phyloP scores from a whole-genome alignment of 306 rosid genomes.

The Oxytropis ochrocephala region DNA sequence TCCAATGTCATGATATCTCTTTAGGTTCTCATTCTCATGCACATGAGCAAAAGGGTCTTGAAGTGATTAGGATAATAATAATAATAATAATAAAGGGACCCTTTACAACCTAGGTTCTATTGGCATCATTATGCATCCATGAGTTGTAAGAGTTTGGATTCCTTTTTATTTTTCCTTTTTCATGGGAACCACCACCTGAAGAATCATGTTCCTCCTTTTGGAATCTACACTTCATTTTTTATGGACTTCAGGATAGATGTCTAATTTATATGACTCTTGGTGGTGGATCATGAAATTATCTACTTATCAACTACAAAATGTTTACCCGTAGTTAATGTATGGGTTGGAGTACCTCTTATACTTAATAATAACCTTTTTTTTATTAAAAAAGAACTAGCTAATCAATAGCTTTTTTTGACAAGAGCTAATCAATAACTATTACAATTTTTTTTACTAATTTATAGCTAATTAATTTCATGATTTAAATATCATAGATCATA shows the following conservation, averaged over 20 bases:
- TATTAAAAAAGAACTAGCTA: no score
- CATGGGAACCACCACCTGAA: slow-evolving; percentile 22
- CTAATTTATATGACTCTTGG: neutral
- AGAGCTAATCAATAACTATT: no score
- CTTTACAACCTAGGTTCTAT: slow-evolving; percentile 49
- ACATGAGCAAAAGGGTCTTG: slow-evolving; percentile 27
- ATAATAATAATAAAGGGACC: slow-evolving; percentile 8
- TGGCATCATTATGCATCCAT: slow-evolving; percentile 29
- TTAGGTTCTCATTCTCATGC: slow-evolving; percentile 27
- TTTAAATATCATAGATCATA: no score
- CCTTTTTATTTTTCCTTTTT: neutral
- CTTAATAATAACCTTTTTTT: no score
- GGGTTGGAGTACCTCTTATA: no score
- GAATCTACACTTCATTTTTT: slow-evolving; percentile 2
- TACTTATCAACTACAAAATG: no score
- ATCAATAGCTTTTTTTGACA: no score
- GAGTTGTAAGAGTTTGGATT: slow-evolving; percentile 31
- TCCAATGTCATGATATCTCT: neutral
- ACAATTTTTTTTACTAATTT: no score
- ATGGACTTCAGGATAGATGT: neutral
- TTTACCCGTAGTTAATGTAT: no score
- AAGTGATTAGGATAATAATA: slow-evolving; percentile 21
- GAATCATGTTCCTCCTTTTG: slow-evolving; percentile 4
- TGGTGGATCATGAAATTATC: neutral
- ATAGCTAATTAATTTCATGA: no score